Conservation (phyloP, 2,329 filamentous ascomycete species). For the Alternaria sp. region DNA sequence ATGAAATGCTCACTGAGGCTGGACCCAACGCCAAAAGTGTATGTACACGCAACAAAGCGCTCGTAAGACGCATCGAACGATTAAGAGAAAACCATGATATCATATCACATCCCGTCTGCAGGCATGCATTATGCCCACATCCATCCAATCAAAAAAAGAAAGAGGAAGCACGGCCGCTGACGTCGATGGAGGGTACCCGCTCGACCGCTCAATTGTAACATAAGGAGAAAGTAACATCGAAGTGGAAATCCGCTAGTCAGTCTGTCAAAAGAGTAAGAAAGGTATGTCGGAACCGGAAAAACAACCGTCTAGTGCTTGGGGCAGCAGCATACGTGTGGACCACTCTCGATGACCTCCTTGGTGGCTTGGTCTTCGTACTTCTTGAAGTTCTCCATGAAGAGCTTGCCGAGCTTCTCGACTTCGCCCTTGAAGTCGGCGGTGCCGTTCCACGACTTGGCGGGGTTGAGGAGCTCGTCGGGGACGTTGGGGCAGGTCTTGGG, state of each 20-base stretch:
- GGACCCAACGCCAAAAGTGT: not conserved
- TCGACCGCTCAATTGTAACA: not conserved
- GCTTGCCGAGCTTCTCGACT: constrained; percentile 84
- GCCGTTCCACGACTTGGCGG: constrained; percentile 88
- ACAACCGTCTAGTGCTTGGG: constrained; percentile 35
- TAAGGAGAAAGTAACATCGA: not conserved
- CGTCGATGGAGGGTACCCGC: not conserved
- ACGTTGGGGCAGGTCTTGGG: constrained; percentile 90
- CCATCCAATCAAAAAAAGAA: not conserved
- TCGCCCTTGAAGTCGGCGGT: constrained; percentile 82
- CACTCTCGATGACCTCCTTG: constrained; percentile 54
- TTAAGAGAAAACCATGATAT: not conserved
- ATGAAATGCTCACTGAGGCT: not conserved
- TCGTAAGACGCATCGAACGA: not conserved
- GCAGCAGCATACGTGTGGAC: constrained; percentile 51
- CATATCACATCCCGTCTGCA: not conserved
- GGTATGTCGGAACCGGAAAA: not conserved
- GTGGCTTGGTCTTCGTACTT: constrained; percentile 85
- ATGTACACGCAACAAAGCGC: not conserved
- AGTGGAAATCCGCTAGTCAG: not conserved
- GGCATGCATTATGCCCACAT: not conserved
- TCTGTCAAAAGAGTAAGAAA: constrained; percentile 3
- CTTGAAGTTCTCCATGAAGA: constrained; percentile 98
- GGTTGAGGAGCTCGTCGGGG: constrained; percentile 91
- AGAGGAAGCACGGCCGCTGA: not conserved